Evolutionary conservation across 768 basidiomycete species (phyloP).

Genomic region (Amanita muscaria): DNA sequence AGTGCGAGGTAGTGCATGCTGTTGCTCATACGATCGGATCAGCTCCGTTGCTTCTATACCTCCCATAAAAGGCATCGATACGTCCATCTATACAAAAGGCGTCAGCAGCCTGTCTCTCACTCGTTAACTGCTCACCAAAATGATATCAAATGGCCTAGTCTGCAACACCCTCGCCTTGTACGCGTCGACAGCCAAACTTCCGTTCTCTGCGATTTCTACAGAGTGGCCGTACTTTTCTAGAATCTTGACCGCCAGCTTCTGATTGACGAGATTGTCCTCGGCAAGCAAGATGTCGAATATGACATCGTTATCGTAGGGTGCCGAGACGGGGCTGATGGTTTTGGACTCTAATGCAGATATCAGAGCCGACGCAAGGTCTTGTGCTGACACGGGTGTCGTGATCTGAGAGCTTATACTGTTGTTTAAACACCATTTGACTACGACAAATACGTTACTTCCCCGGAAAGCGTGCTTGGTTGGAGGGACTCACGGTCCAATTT

Average conservation of each 20-base stretch:
- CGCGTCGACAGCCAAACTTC: slow-evolving; percentile 85
- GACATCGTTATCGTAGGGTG: slow-evolving; percentile 78
- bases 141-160: slow-evolving; percentile 79
- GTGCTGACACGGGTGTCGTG: slow-evolving; percentile 80
- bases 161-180: slow-evolving; percentile 72
- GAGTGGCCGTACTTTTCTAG: slow-evolving; percentile 93
- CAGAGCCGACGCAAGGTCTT: slow-evolving; percentile 87
- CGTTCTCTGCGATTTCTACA: slow-evolving; percentile 97
- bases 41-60: slow-evolving; percentile 96
- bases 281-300: slow-evolving; percentile 91
- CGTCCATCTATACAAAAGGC: slow-evolving; percentile 68
- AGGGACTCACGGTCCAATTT: slow-evolving; percentile 63
- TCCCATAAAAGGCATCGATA: slow-evolving; percentile 98
- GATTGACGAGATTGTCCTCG: slow-evolving; percentile 94
- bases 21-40: slow-evolving; percentile 78
- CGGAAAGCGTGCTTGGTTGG: slow-evolving; percentile 7
- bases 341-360: slow-evolving; percentile 93
- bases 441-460: not conserved
- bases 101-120: not conserved
- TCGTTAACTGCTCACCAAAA: slow-evolving; percentile 59
- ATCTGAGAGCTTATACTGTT: slow-evolving; percentile 94
- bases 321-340: slow-evolving; percentile 81
- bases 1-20: slow-evolving; percentile 58
- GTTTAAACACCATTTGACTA: slow-evolving; percentile 94
- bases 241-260: slow-evolving; percentile 94